A percentile compares a stretch with the other conserved stretches of the same genome.
These are phyloP conservation scores for Groenewaldozyma auringiensis DNA, from an alignment of 1,139 yeast genomes.

Conservation along the genomic window DNA sequence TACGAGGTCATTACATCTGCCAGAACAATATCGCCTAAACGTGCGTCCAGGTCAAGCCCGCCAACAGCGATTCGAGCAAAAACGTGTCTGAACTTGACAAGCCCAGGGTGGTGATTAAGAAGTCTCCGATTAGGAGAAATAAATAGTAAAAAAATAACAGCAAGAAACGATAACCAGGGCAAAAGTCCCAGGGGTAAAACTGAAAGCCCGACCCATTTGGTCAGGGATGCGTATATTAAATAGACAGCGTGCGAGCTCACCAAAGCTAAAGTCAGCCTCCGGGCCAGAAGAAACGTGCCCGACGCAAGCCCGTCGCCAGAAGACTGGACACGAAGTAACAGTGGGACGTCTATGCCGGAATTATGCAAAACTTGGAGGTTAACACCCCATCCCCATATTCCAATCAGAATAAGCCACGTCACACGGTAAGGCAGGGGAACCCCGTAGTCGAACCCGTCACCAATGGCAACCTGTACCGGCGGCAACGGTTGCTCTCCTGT, in stretches of 20 bases:
- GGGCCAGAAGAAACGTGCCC: constrained; percentile 22
- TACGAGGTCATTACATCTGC: constrained; percentile 80
- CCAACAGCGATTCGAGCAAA: constrained; percentile 50
- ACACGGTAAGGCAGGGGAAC: constrained; percentile 46
- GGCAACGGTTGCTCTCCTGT: too few relatives aligned
- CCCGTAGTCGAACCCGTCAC: constrained; percentile 29
- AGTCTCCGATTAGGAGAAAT: constrained; percentile 19
- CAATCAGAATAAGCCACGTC: constrained; percentile 37
- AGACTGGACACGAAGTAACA: constrained; percentile 33
- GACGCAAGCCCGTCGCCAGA: constrained; percentile 17
- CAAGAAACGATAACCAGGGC: constrained; percentile 31
- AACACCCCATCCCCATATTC: constrained; percentile 45
- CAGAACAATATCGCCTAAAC: constrained; percentile 72
- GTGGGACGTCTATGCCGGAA: constrained; percentile 36
- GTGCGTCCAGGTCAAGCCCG: constrained; percentile 42
- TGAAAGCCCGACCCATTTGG: constrained; percentile 22
- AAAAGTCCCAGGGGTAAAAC: constrained; percentile 18
- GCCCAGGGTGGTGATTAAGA: constrained; percentile 25
- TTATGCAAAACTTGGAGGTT: constrained; percentile 34
- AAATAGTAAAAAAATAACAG: constrained; percentile 23
- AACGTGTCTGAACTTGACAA: constrained; percentile 34
- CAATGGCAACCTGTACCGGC: too few relatives aligned
- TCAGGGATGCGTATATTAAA: constrained; percentile 10
- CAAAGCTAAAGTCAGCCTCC: constrained; percentile 16
- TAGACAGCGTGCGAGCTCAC: constrained; percentile 23